Conservation (phyloP, 129 eudicot genomes). For the Ambrosia artemisiifolia region DNA sequence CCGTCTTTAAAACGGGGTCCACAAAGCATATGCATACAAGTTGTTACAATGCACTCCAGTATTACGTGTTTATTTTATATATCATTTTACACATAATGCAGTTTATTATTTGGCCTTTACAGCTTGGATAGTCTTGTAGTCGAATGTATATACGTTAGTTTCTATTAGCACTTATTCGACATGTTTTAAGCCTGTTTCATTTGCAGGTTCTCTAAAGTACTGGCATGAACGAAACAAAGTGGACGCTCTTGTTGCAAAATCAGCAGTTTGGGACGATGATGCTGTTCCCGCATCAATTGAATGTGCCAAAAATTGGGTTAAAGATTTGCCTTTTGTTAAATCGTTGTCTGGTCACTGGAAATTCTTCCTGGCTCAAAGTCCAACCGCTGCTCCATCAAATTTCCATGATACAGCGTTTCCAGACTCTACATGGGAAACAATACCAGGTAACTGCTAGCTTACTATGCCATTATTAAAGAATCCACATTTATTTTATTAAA, state of each 20-base stretch:
- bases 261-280: conserved; percentile 90
- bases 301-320: conserved; percentile 86
- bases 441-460: conserved; percentile 58
- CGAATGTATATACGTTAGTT: neutral
- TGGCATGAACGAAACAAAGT: conserved; percentile 87
- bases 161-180: neutral
- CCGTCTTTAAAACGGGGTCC: neutral
- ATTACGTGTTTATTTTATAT: neutral
- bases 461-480: neutral
- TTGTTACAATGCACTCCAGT: neutral
- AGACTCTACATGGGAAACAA: conserved; percentile 77
- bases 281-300: conserved; percentile 78
- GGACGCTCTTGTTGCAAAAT: conserved; percentile 52
- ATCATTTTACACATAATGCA: neutral
- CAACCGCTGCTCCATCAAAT: conserved; percentile 46
- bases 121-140: neutral
- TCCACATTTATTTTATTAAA: neutral
- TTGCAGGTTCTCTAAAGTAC: conserved; percentile 74
- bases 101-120: neutral
- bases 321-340: conserved; percentile 75
- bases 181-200: neutral
- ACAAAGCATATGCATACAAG: neutral
- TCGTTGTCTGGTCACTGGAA: conserved; percentile 91
- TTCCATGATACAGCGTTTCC: conserved; percentile 56
- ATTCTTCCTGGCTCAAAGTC: conserved; percentile 67